Percentiles rank a stretch among this genome's conserved stretches.
These are phyloP conservation scores for Solanum aculeatissimum DNA, from an alignment of 305 asterid species.

Conservation along the genomic window DNA sequence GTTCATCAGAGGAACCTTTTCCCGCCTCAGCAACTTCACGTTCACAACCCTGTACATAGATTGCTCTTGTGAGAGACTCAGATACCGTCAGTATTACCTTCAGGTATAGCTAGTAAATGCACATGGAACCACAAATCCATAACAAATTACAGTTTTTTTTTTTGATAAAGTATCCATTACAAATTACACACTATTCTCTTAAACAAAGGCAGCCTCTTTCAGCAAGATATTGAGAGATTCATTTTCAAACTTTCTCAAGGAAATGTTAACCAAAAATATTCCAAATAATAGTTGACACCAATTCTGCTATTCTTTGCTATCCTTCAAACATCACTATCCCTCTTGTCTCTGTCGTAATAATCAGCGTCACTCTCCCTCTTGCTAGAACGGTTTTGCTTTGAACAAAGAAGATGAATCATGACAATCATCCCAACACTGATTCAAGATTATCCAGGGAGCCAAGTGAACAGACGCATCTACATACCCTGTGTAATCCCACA, in stretches of 20 bases:
- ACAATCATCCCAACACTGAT: neutral
- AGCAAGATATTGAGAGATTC: neutral
- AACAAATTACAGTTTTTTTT: neutral
- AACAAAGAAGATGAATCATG: neutral
- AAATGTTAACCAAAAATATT: neutral
- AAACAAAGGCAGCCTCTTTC: neutral
- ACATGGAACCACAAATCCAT: neutral
- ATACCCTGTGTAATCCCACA: neutral
- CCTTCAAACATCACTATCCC: neutral
- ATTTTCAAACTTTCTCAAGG: neutral
- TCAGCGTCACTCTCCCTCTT: neutral
- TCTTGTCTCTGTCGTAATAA: neutral
- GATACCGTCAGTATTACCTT: neutral
- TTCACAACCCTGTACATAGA: conserved; percentile 68
- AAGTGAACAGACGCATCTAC: neutral
- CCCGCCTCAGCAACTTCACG: conserved; percentile 81
- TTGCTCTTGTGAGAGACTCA: conserved; percentile 1
- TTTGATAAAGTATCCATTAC: too few species aligned
- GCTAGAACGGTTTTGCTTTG: neutral
- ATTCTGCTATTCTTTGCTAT: neutral
- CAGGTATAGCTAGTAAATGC: neutral
- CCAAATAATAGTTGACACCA: neutral
- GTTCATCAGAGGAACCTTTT: conserved; percentile 56
- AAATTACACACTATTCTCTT: neutral
- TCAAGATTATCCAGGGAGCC: neutral